A percentile compares a stretch with the other conserved stretches of the same genome.
Evolutionary conservation across 2,329 filamentous ascomycete species (phyloP).

Genomic region (Cordyceps fumosorosea): DNA sequence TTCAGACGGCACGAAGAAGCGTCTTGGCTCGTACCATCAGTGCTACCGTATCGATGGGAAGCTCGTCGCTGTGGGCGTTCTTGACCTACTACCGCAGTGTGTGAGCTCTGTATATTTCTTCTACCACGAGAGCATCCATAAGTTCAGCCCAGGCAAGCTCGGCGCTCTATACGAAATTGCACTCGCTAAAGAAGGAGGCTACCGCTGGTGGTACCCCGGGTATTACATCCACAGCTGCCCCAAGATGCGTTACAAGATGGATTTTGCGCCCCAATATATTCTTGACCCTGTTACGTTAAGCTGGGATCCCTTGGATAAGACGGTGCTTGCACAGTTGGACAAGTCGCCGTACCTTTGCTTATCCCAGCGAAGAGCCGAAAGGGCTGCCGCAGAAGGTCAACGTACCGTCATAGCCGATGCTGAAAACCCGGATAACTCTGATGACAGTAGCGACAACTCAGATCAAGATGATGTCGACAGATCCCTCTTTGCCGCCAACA

Average conservation of each 20-base stretch:
- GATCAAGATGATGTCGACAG: constrained; percentile 14
- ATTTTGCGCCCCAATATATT: constrained; percentile 68
- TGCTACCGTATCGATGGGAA: constrained; percentile 73
- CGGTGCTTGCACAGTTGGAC: constrained; percentile 44
- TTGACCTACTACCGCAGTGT: constrained; percentile 69
- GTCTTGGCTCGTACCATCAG: constrained; percentile 71
- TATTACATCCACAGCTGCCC: constrained; percentile 76
- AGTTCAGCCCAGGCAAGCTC: constrained; percentile 66
- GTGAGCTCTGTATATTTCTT: constrained; percentile 81
- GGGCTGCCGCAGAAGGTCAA: background rate
- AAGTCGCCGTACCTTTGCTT: constrained; percentile 50
- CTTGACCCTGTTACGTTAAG: constrained; percentile 59
- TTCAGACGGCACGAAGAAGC: constrained; percentile 44
- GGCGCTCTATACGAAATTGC: constrained; percentile 68
- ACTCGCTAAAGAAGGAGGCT: constrained; percentile 61
- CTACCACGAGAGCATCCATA: constrained; percentile 68
- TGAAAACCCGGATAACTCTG: background rate
- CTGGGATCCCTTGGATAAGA: constrained; percentile 55
- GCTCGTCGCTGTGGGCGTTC: constrained; percentile 67
- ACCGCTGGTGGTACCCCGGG: constrained; percentile 72
- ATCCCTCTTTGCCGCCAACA: constrained; percentile 51
- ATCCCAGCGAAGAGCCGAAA: constrained; percentile 23
- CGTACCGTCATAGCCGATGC: too few species aligned
- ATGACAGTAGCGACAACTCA: constrained; percentile 10
- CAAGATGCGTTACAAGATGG: constrained; percentile 82